Evolutionary conservation across 495 filamentous ascomycete species (phyloP), one percentile per base, ranked within the genome.

Genomic region (Penicilliopsis zonata): DNA sequence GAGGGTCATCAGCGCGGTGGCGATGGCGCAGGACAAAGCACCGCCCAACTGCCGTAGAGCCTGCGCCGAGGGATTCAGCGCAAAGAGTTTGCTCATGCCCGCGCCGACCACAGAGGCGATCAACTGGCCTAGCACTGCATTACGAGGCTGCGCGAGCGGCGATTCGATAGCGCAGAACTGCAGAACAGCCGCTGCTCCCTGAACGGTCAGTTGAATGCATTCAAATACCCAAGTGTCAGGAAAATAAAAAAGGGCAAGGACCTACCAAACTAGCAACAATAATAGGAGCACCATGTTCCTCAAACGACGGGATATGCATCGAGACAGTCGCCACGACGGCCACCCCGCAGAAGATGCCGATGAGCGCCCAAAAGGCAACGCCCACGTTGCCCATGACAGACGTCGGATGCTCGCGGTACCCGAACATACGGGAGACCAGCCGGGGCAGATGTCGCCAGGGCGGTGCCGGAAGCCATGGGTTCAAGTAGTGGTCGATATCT

Each of bases 61-160:
- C 16, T 57, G 37, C 2, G 59, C 52, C 29, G 52, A 35, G 0
- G 63, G 50, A 9, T 58, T 70, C 16, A 85, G 44, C 3, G 65
- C 62, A 47, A 92, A 87, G 2, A 92, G 67, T 46, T 88, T 88
- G 10, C 74, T 64, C 24, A 86, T 67, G 5, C 52, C 50, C 8
- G 86, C 65, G 10, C 83, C 85, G 23, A 80, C 60, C 7, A 80
- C 13, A 13, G 80, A 72, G 1, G 78, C 67, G 32, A 92, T 49
- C 8, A 80, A 16, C 44, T 93, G 84, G 25, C 82, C 79, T 13
- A 84, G 41, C 21, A 94, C 56, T 7, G 72, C 63, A 45, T 82
- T 86, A 14, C 86, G 78, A 0, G 86, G 86, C 40, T 93, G 86
- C 0, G 84, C 71, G 20, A 94, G 72, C 8, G 86, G 85, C 0